Base-by-base conservation (phyloP, 768 basidiomycete species). In the Chalciporus sphaerocephalus region DNA sequence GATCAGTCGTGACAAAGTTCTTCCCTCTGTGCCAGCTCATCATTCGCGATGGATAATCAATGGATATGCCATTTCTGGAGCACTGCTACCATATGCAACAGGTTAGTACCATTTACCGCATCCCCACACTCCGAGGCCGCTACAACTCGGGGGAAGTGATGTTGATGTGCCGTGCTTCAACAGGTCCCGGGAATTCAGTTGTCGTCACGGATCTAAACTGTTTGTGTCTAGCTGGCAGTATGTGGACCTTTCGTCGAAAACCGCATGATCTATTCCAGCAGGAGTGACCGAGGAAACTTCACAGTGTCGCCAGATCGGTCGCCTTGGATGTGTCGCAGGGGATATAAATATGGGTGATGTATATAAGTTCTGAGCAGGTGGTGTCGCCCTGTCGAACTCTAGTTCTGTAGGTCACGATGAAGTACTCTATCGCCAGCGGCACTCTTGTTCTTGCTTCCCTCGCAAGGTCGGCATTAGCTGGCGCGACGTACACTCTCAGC, bases 401-500 rank as follows among this genome's bases (percentile, higher is more conserved):
- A 22, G 6, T 30, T 38, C 16, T 20, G 10, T 46, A 1, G 10
- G 17, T 32, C 32, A 11, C 23, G 10, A 64, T 66, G 61, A 61
- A 42, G 35, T 17, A 46, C 41, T 46, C 41, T 15, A 27, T 6
- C 4, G 1, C 41, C 9, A 33, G 30, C 21, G 11, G 35, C 25
- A 17, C 30, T 23, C 37, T 64, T 23, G 7, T 46, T 33, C 40
- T 64, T 25, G 42, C 24, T 2, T 51, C 47, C 28, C 40, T 64
- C 13, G 27, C 38, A 4, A 30, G 47, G 25, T 49, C 40, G 6
- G 47, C 42, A 5, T 44, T 61, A 15, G 55, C 61, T 0, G 61
- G 62, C 16, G 44, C 46, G 9, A 50, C 36, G 10, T 71, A 70
- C 44, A 40, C 15, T 13, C 52, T 67, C 25, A 50, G 46, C 2